Base-by-base conservation (phyloP, 805 yeast genomes). In the Yamadazyma nakazawae region DNA sequence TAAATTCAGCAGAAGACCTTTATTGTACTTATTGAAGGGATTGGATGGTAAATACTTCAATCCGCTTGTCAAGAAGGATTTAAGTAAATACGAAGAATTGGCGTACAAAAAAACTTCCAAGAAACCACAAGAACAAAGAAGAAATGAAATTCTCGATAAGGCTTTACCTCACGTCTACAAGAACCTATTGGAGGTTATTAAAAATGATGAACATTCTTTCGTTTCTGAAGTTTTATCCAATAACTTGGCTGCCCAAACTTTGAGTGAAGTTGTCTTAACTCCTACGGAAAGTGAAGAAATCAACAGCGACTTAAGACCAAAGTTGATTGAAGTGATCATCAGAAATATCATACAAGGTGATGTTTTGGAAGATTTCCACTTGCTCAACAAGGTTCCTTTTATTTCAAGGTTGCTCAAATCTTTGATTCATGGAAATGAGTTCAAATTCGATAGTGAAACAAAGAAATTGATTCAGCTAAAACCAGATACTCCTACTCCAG, bases 1-100 rank as follows among this genome's bases (percentile, higher is more conserved):
- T 54, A 89, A 90, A 63, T 86, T 76, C 58, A 89, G 91, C 30
- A 80, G 99, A 71, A 81, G 96, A 66, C 97, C 97, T 37, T 81
- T 90, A 60, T 68, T 92, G 47, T 91, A 88, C 64, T 70, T 92
- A 47, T 72, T 91, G 51, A 76, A 81, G 46, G 96, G 96, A 3
- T 73, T 85, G 50, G 87, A 85, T 58, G 87, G 89, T 35, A 84
- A 85, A 61, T 91, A 82, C 63, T 92, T 92, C 67, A 78, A 87
- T 17, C 96, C 96, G 43, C 56, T 68, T 8, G 75, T 77, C 36
- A 75, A 81, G 61, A 80, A 80, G 46, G 84, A 83, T 47, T 68
- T 91, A 45, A 59, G 66, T 32, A 76, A 68, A 58, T 85, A 86
- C 61, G 79, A 83, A 57, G 79, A 76, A 53, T 61, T 84, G 62